Base-by-base conservation (phyloP, 129 eudicot genomes). In the Arctium minus region DNA sequence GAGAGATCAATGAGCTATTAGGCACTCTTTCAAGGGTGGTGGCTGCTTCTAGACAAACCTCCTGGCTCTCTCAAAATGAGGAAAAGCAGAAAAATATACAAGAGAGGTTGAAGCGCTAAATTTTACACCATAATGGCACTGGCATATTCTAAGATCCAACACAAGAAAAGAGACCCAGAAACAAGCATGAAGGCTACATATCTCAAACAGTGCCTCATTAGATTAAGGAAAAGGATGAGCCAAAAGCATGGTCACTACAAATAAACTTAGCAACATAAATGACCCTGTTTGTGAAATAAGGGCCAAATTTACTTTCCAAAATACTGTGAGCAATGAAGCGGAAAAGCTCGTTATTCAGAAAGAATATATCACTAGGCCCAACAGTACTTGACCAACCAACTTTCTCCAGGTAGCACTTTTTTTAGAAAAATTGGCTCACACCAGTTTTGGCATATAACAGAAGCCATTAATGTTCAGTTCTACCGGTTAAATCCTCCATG, bases 401-500 rank as follows among this genome's bases (percentile, higher is more conserved):
- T 35, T 35, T 35, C 3, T 35, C 37, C 37, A 35, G 37, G 37
- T 35, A 35, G 37, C 37, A 35, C 37, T 35, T 35, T 35, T 35
- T 35, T 35, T 35, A 35, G 37, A 35, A 1, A 35, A 35, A 35
- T 35, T 35, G 37, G 37, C 37, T 35, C 37, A 35, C 37, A 35
- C 37, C 37, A 35, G 37, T 42, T 42, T 42, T 42, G 50, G 50
- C 12, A 42, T 42, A 42, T 42, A 42, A 42, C 12, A 73, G 33
- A 73, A 64, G 42, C 3, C 29, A 46, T 31, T 73, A 33, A 62
- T 46, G n/a, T 36, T 50, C 76, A 53, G 32, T 68, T 69, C 42
- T 83, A 95, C 98, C 98, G 83, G 97, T 95, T 74, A 95, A 90
- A 87, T 95, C 98, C 86, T 95, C 98, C 98, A 95, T 95, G 86